Conservation (phyloP, 2,329 filamentous ascomycete species). For the Colletotrichum sp. region DNA sequence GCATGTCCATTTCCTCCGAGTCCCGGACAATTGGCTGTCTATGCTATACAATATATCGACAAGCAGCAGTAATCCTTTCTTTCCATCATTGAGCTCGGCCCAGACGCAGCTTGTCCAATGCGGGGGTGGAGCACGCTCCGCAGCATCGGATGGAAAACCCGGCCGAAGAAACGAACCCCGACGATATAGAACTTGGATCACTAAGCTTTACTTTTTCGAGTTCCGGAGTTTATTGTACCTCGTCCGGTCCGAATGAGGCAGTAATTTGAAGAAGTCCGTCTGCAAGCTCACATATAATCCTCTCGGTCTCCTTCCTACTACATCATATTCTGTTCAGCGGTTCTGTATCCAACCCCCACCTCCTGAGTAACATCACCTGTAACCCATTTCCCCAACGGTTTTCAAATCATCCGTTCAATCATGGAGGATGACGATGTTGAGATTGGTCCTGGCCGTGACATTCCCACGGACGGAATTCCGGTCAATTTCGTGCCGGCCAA, state of each 20-base stretch:
- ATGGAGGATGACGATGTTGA: neutral
- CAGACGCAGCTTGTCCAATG: neutral
- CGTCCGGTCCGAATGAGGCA: neutral
- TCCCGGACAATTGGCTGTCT: neutral
- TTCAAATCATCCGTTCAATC: neutral
- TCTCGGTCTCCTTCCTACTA: neutral
- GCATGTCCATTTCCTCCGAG: neutral
- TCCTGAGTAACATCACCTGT: neutral
- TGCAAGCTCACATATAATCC: neutral
- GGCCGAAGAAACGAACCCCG: neutral
- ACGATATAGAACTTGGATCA: neutral
- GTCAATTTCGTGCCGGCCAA: neutral
- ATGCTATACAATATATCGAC: neutral
- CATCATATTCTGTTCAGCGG: neutral
- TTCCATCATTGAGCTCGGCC: neutral
- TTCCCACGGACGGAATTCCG: neutral
- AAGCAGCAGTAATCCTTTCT: neutral
- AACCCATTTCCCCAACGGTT: neutral
- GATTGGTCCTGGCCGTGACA: neutral
- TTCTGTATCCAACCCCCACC: neutral
- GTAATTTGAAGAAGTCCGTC: neutral
- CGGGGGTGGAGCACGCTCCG: neutral
- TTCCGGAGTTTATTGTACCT: neutral
- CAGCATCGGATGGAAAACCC: neutral
- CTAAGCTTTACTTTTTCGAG: neutral